These are phyloP conservation scores for Dioszegia crocea DNA, from an alignment of 768 basidiomycete genomes.

Conservation along the genomic window DNA sequence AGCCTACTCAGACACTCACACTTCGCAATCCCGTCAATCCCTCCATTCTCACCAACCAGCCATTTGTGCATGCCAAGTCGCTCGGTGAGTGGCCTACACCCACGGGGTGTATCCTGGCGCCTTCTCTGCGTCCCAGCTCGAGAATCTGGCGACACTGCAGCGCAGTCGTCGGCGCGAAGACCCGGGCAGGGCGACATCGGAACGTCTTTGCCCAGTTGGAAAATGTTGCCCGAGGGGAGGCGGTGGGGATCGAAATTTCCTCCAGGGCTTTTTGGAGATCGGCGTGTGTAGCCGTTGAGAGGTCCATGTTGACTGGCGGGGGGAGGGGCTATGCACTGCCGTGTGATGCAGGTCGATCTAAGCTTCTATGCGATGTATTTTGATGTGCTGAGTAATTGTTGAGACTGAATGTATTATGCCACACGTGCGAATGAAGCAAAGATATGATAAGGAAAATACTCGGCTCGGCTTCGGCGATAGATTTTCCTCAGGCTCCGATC, in stretches of 20 bases:
- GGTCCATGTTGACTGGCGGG: background rate
- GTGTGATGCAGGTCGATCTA: too few species aligned
- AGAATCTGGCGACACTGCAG: constrained; percentile 69
- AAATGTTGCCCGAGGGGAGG: constrained; percentile 53
- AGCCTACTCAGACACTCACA: constrained; percentile 55
- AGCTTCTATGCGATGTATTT: too few species aligned
- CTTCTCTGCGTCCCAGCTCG: constrained; percentile 71
- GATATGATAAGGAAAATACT: background rate
- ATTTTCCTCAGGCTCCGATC: background rate
- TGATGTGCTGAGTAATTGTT: too few species aligned
- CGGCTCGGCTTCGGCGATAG: too few species aligned
- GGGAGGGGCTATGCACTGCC: too few species aligned
- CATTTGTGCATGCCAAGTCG: constrained; percentile 85
- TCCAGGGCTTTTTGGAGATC: constrained; percentile 22
- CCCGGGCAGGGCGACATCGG: constrained; percentile 44
- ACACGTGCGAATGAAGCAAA: background rate
- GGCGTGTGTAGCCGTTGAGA: background rate
- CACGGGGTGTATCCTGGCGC: constrained; percentile 68
- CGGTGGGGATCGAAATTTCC: constrained; percentile 29
- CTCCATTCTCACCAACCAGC: constrained; percentile 76
- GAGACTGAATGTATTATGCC: background rate
- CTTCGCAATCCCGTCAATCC: constrained; percentile 68
- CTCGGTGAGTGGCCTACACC: constrained; percentile 91
- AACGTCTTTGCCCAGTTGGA: constrained; percentile 85
- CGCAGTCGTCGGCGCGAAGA: constrained; percentile 71